phyloP scores from a whole-genome alignment of 2,329 filamentous ascomycete species.

The Colletotrichum sp. region DNA sequence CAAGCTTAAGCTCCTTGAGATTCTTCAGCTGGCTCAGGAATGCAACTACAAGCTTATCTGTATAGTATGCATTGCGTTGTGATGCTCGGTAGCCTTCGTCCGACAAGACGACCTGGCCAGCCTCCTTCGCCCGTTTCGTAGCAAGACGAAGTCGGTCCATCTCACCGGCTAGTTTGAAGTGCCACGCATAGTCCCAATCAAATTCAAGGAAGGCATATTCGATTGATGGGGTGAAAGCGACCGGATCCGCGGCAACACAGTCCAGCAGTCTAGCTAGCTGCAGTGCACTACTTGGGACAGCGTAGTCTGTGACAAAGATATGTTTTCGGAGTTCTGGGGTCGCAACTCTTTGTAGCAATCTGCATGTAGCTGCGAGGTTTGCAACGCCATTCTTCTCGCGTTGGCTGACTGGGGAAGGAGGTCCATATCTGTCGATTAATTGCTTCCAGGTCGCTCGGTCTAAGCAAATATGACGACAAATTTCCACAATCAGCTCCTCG shows the following conservation, averaged over 20 bases:
- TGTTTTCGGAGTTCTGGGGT: not conserved
- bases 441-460: not conserved
- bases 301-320: not conserved
- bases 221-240: not conserved
- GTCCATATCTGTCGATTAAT: not conserved
- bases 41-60: not conserved
- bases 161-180: accelerated
- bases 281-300: not conserved
- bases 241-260: not conserved
- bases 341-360: not conserved
- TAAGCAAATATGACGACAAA: not conserved
- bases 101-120: not conserved
- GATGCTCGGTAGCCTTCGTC: not conserved
- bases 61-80: accelerated
- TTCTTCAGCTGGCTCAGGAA: not conserved
- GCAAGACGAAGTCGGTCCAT: not conserved
- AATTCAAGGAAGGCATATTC: not conserved
- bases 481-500: not conserved
- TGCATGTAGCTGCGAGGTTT: not conserved
- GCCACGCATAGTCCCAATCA: not conserved
- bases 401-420: not conserved
- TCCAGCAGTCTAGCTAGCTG: not conserved
- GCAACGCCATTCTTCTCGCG: not conserved
- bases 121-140: not conserved
- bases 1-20: not conserved